Evolutionary conservation across 192 early-diverging fungal genomes (phyloP), one percentile per base, ranked within the genome.

Genomic region (Linnemannia zychae): DNA sequence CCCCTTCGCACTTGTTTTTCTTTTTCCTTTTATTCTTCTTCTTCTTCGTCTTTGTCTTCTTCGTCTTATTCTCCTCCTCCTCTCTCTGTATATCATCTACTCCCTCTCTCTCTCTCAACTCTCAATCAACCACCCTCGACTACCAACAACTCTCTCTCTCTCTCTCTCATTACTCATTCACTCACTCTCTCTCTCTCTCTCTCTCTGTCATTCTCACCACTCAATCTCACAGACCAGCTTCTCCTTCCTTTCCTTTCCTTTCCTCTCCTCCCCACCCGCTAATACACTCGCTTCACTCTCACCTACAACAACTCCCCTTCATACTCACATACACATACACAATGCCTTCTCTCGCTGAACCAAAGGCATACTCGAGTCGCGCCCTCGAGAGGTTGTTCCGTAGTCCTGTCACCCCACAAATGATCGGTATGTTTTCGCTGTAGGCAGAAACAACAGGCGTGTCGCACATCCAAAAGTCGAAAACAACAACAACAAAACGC

Each of bases 281-380:
- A 65, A 57, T 57, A 20, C 53, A 65, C 13, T 22, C 38, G 18
- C 11, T 7, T n/a, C 38, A 46, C 66, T 67, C 78, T 40, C 57
- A 37, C 37, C 57, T 50, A 7, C 53, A 38, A 66, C 74, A 44
- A 44, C 46, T 48, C 46, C 13, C 46, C n/a, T 68, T 20, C 37
- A 3, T 15, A 13, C 74, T 28, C 31, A 70, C 66, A 81, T 68
- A 68, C 50, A 53, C 11, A 24, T 7, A 31, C 63, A 74, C 60
- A 38, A 83, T 83, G 81, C 81, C 81, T 50, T 83, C 81, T 36
- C 81, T 83, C 31, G 75, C 81, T 46, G 81, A 77, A 52, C 75
- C 57, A 67, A 83, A 83, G 75, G 38, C 75, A 67, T 83, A 74
- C 71, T 83, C 81, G 49, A 83, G 48, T 83, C 75, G 81, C 44